A percentile compares a stretch with the other conserved stretches of the same genome.
These are phyloP conservation scores for Citrullus colocynthis DNA, from an alignment of 306 rosid genomes.

Conservation along the genomic window DNA sequence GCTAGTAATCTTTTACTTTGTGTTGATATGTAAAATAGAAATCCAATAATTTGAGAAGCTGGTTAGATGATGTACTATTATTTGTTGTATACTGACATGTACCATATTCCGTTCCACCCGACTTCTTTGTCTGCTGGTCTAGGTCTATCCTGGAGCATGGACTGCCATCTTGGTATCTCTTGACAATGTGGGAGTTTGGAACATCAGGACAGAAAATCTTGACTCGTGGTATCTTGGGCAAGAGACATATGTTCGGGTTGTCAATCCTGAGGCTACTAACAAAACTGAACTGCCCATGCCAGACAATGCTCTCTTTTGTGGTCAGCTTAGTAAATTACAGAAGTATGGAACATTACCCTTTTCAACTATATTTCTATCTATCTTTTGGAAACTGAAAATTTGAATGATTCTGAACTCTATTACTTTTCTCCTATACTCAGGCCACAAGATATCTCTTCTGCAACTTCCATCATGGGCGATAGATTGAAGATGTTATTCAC, in stretches of 20 bases:
- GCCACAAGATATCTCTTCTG: slow-evolving; percentile 46
- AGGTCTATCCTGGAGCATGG: slow-evolving; percentile 99
- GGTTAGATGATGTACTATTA: not conserved
- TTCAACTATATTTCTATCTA: not conserved
- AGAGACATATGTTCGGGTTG: slow-evolving; percentile 77
- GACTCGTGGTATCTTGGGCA: slow-evolving; percentile 98
- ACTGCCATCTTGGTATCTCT: slow-evolving; percentile 77
- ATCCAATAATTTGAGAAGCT: not conserved
- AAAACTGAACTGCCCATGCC: slow-evolving; percentile 84
- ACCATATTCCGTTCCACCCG: not conserved
- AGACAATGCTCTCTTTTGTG: slow-evolving; percentile 75
- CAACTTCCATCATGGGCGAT: slow-evolving; percentile 20
- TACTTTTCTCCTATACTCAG: slow-evolving; percentile 29
- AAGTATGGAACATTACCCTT: slow-evolving; percentile 32
- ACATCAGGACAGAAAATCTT: slow-evolving; percentile 78
- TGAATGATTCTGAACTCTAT: not conserved
- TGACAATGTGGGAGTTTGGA: slow-evolving; percentile 92
- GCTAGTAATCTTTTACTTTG: not conserved
- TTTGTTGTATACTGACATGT: not conserved
- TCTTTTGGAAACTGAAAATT: not conserved
- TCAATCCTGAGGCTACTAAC: slow-evolving; percentile 78
- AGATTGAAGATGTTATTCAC: slow-evolving; percentile 28
- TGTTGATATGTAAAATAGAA: not conserved
- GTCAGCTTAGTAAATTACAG: slow-evolving; percentile 56
- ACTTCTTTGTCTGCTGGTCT: not conserved